These are phyloP conservation scores for Dictyostelium discoideum DNA, from an alignment of 78 protist genomes.

Conservation along the genomic window dicty_2.7 NC_007088.5:5904501-5905000, in stretches of 20 bases:
- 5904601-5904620: constrained; percentile 5
- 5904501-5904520: constrained; percentile 87
- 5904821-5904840: not conserved
- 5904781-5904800: constrained; percentile 4
- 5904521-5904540: constrained; percentile 81
- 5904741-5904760: constrained; percentile 43
- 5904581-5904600: constrained; percentile 86
- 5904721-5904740: constrained; percentile 14
- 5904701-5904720: constrained; percentile 5
- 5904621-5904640: not conserved
- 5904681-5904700: not conserved
- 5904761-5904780: constrained; percentile 67
- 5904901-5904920: too few species aligned
- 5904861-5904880: not conserved
- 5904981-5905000: too few species aligned
- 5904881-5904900: too few species aligned
- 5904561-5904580: constrained; percentile 87
- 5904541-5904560: constrained; percentile 92
- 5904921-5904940: too few species aligned
- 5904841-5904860: not conserved
- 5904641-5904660: not conserved
- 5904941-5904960: too few species aligned
- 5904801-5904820: not conserved
- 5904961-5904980: too few species aligned
- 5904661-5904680: not conserved